phyloP scores from a whole-genome alignment of 2,329 filamentous ascomycete species.

The Neofusicoccum kwambonambiense region DNA sequence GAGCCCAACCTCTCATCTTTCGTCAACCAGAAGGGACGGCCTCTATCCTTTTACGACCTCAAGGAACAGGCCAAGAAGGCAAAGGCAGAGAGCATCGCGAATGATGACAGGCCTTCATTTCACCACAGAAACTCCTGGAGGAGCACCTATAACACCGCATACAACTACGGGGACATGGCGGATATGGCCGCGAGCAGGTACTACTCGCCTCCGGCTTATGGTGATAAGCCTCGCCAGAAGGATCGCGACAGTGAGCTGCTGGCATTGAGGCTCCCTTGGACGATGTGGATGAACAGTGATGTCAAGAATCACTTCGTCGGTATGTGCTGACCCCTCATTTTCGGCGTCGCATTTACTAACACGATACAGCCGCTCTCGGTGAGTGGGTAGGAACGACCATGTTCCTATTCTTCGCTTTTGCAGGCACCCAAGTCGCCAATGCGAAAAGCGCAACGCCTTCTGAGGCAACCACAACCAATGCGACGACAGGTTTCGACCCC shows the following conservation, averaged over 20 bases:
- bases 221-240: not conserved
- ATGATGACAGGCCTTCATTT: not conserved
- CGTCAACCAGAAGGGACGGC: not conserved
- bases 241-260: slow-evolving; percentile 7
- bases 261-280: slow-evolving; percentile 33
- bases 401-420: slow-evolving; percentile 27
- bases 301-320: slow-evolving; percentile 31
- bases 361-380: not conserved
- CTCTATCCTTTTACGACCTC: slow-evolving; percentile 12
- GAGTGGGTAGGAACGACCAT: slow-evolving; percentile 18
- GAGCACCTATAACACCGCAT: not conserved
- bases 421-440: slow-evolving; percentile 48
- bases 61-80: slow-evolving; percentile 11
- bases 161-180: slow-evolving; percentile 4
- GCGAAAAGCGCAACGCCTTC: slow-evolving; percentile 31
- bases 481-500: slow-evolving; percentile 45
- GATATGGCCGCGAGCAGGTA: not conserved
- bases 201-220: not conserved
- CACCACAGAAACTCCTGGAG: slow-evolving; percentile 6
- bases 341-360: not conserved
- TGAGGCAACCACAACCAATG: slow-evolving; percentile 44
- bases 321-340: not conserved
- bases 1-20: not conserved
- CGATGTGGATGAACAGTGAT: slow-evolving; percentile 37
- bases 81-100: slow-evolving; percentile 3